These are phyloP conservation scores for Prunus mume DNA, from an alignment of 306 rosid genomes.

Conservation along the genomic window DNA sequence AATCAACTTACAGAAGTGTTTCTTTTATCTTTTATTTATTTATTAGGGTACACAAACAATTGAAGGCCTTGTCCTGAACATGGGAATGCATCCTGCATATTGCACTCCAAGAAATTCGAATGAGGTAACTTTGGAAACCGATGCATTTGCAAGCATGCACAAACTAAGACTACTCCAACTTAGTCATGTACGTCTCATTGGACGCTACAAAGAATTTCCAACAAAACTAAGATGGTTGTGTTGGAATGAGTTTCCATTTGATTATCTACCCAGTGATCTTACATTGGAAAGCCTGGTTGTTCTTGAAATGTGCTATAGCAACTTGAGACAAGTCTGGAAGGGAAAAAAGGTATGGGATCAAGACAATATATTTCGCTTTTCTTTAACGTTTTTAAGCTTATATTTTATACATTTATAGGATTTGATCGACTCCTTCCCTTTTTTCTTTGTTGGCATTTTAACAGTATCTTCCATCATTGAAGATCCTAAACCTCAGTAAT, in stretches of 20 bases:
- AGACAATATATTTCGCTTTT: neutral
- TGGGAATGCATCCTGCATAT: neutral
- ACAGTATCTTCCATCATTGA: neutral
- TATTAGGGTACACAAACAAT: neutral
- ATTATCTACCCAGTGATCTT: constrained; percentile 4
- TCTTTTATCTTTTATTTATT: neutral
- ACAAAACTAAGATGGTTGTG: neutral
- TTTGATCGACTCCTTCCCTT: too few relatives aligned
- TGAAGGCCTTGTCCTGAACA: neutral
- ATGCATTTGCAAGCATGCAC: neutral
- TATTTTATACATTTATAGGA: neutral
- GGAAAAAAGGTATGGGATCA: neutral
- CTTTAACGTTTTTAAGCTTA: neutral
- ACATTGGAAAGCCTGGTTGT: constrained; percentile 5
- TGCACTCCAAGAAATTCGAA: neutral
- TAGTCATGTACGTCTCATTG: neutral
- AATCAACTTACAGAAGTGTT: neutral
- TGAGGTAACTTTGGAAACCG: neutral
- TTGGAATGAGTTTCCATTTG: constrained; percentile 17
- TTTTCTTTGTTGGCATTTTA: neutral
- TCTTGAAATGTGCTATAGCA: constrained; percentile 16
- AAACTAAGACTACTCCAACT: neutral
- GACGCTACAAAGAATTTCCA: neutral
- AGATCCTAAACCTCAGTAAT: constrained; percentile 9
- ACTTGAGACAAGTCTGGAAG: neutral